Percentiles rank a stretch among this genome's conserved stretches.
phyloP scores from a whole-genome alignment of 495 filamentous ascomycete species.

The Hyaloscypha finlandica region DNA sequence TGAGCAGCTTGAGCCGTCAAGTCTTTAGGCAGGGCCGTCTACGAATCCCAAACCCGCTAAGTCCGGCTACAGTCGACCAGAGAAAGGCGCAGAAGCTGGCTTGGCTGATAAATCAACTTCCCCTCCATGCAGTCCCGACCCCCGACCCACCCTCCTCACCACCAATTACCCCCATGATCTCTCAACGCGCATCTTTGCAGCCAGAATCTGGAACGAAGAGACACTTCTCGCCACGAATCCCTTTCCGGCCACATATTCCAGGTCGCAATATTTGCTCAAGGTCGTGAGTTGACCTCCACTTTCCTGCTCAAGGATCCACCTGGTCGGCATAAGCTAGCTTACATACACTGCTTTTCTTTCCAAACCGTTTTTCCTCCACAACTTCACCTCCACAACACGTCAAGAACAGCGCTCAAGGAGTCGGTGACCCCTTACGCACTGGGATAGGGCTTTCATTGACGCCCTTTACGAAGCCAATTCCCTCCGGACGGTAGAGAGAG shows the following conservation, averaged over 20 bases:
- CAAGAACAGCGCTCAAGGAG: background rate
- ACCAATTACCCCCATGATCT: constrained; percentile 1
- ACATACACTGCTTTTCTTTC: background rate
- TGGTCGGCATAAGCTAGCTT: background rate
- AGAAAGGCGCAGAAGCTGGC: constrained; percentile 1
- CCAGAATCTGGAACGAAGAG: background rate
- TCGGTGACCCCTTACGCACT: background rate
- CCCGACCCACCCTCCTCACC: constrained; percentile 1
- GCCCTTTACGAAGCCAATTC: background rate
- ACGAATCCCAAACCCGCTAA: constrained; percentile 7
- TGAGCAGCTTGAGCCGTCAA: background rate
- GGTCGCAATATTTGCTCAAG: background rate
- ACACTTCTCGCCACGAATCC: background rate
- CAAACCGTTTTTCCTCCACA: background rate
- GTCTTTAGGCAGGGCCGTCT: background rate
- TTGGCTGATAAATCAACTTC: constrained; percentile 4
- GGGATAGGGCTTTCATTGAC: background rate
- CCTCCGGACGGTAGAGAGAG: background rate
- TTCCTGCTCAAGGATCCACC: background rate
- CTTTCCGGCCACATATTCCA: background rate
- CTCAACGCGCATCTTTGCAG: background rate
- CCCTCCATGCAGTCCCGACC: background rate
- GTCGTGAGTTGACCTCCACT: background rate
- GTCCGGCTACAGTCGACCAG: background rate
- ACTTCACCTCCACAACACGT: background rate